A percentile compares a stretch with the other conserved stretches of the same genome.
These are phyloP conservation scores for Colletotrichum simmondsii DNA, from an alignment of 2,329 filamentous ascomycete genomes.

Conservation along the genomic window DNA sequence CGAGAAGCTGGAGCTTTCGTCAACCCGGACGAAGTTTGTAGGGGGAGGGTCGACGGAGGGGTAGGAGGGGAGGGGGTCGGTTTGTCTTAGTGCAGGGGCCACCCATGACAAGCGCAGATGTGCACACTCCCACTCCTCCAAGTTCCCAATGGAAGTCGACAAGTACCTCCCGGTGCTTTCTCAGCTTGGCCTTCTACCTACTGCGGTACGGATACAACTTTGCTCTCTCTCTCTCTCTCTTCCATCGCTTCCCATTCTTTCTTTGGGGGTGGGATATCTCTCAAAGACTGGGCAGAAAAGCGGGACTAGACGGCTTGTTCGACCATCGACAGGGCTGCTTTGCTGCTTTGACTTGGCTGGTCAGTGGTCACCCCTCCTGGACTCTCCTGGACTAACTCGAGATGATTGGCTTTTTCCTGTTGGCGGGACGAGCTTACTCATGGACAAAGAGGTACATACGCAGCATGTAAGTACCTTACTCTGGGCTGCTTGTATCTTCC, in stretches of 20 bases:
- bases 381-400: not conserved
- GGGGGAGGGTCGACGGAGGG: conserved; percentile 34
- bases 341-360: conserved; percentile 19
- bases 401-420: conserved; percentile 24
- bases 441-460: conserved; percentile 8
- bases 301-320: conserved; percentile 7
- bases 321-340: conserved; percentile 20
- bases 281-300: conserved; percentile 27
- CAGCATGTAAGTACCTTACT: not conserved
- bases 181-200: not conserved
- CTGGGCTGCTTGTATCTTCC: conserved; percentile 3
- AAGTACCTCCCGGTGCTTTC: not conserved
- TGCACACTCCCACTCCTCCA: conserved; percentile 17
- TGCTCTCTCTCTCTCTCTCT: not conserved
- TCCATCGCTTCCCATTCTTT: not conserved
- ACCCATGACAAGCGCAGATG: conserved; percentile 22
- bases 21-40: conserved; percentile 35
- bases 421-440: conserved; percentile 31
- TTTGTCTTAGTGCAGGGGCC: conserved; percentile 32
- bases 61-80: conserved; percentile 30
- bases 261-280: not conserved
- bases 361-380: not conserved
- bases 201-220: not conserved
- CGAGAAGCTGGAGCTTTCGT: conserved; percentile 33
- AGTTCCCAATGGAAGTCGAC: not conserved